phyloP scores from a whole-genome alignment of 768 basidiomycete genomes.

The Termitomyces sp. region DNA sequence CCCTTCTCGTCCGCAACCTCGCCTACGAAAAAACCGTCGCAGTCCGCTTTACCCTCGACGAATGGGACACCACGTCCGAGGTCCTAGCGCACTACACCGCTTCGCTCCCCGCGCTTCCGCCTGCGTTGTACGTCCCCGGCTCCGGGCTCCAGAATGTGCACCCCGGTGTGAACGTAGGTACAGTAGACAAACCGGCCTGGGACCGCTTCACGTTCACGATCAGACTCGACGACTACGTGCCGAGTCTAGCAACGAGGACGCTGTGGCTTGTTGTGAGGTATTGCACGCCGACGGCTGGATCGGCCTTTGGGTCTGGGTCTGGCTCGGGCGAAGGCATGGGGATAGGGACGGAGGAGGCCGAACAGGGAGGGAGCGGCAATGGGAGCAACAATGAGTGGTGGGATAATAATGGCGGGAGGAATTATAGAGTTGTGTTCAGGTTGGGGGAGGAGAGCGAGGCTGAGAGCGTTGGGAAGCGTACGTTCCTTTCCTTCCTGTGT shows the following conservation, averaged over 20 bases:
- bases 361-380: too few relatives aligned
- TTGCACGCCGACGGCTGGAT: neutral
- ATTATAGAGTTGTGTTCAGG: constrained; percentile 74
- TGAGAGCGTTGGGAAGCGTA: neutral
- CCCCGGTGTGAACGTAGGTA: too few relatives aligned
- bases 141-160: neutral
- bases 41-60: constrained; percentile 88
- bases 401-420: constrained; percentile 83
- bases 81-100: constrained; percentile 53
- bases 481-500: neutral
- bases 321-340: constrained; percentile 19
- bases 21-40: constrained; percentile 84
- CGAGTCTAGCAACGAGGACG: constrained; percentile 44
- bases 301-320: too few relatives aligned
- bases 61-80: constrained; percentile 92
- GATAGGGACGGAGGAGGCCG: neutral
- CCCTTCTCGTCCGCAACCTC: constrained; percentile 81
- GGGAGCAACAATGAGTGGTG: constrained; percentile 68
- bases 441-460: constrained; percentile 12
- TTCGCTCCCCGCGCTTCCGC: constrained; percentile 37
- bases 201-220: constrained; percentile 62
- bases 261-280: constrained; percentile 65
- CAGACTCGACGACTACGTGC: constrained; percentile 68
- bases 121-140: constrained; percentile 9
- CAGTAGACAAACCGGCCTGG: constrained; percentile 33